phyloP scores from a whole-genome alignment of 2,329 filamentous ascomycete species.

The Beauveria sp. region DNA sequence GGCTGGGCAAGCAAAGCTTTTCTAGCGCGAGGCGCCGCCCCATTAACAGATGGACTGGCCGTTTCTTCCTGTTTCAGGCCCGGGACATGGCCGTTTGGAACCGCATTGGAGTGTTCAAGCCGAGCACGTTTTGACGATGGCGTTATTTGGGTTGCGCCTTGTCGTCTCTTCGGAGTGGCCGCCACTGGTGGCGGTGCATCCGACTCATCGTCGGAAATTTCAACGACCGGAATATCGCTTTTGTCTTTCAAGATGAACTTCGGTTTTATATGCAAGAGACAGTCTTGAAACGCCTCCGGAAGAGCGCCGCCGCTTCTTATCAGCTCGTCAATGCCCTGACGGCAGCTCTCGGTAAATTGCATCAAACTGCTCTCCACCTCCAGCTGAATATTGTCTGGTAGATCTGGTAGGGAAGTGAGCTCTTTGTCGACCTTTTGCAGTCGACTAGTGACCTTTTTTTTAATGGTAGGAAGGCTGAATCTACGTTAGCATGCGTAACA shows the following conservation, averaged over 20 bases:
- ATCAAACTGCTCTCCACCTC: conserved; percentile 54
- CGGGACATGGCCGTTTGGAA: conserved; percentile 8
- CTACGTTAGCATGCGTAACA: conserved; percentile 15
- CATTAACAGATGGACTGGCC: conserved; percentile 8
- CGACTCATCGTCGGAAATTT: conserved; percentile 33
- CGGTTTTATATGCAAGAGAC: conserved; percentile 39
- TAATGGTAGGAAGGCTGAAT: conserved; percentile 42
- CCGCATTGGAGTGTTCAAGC: not conserved
- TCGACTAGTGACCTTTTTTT: conserved; percentile 42
- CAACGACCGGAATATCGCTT: conserved; percentile 27
- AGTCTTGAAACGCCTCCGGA: conserved; percentile 43
- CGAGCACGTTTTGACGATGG: conserved; percentile 23
- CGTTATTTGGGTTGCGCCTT: conserved; percentile 21
- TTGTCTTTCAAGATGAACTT: conserved; percentile 35
- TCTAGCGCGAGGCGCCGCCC: conserved; percentile 15
- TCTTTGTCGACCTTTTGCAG: conserved; percentile 45
- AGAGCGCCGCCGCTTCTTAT: conserved; percentile 37
- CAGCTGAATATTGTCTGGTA: conserved; percentile 59
- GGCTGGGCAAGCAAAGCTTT: conserved; percentile 22
- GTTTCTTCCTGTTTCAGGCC: conserved; percentile 33
- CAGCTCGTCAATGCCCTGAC: conserved; percentile 45
- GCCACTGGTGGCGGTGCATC: conserved; percentile 20
- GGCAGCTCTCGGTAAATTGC: conserved; percentile 45
- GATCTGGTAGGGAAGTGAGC: conserved; percentile 55
- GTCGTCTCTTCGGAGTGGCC: conserved; percentile 23